phyloP scores from a whole-genome alignment of 2,329 filamentous ascomycete species.

The Fusarium vanettenii region DNA sequence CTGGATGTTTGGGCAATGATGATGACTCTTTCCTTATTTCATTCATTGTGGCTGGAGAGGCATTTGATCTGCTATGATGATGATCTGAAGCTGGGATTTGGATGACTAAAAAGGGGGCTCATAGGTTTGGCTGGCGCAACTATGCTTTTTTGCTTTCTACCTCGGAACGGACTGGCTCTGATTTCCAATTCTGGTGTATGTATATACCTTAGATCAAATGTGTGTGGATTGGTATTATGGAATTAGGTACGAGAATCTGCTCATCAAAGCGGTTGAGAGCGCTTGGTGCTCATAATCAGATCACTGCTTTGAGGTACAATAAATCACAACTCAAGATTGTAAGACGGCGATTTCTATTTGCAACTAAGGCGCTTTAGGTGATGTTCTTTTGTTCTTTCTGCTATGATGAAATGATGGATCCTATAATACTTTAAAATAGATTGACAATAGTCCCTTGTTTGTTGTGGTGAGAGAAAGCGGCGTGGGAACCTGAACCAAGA shows the following conservation, averaged over 20 bases:
- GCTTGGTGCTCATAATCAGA: background rate
- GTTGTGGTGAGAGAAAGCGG: background rate
- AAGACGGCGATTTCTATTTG: background rate
- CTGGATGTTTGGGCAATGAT: slow-evolving; percentile 26
- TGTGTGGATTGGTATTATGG: slow-evolving; percentile 3
- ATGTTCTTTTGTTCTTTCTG: background rate
- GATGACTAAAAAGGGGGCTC: slow-evolving; percentile 17
- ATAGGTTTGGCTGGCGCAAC: slow-evolving; percentile 23
- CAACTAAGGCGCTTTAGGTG: background rate
- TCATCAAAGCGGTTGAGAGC: slow-evolving; percentile 18
- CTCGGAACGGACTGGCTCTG: slow-evolving; percentile 34
- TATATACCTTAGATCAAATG: slow-evolving; percentile 23
- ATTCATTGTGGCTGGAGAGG: slow-evolving; percentile 12
- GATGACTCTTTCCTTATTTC: slow-evolving; percentile 29
- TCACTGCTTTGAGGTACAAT: background rate
- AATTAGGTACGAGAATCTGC: slow-evolving; percentile 5
- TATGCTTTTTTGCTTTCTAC: slow-evolving; percentile 2
- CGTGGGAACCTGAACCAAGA: background rate
- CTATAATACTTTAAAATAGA: no score
- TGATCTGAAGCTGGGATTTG: slow-evolving; percentile 34
- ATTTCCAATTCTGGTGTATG: slow-evolving; percentile 19
- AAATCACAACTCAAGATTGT: background rate
- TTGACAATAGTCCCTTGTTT: background rate
- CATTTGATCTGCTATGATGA: slow-evolving; percentile 28
- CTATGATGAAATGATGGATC: background rate